Evolutionary conservation across 2,329 filamentous ascomycete species (phyloP), one percentile per base, ranked within the genome.

Genomic region (Bipolaris oryzae): DNA sequence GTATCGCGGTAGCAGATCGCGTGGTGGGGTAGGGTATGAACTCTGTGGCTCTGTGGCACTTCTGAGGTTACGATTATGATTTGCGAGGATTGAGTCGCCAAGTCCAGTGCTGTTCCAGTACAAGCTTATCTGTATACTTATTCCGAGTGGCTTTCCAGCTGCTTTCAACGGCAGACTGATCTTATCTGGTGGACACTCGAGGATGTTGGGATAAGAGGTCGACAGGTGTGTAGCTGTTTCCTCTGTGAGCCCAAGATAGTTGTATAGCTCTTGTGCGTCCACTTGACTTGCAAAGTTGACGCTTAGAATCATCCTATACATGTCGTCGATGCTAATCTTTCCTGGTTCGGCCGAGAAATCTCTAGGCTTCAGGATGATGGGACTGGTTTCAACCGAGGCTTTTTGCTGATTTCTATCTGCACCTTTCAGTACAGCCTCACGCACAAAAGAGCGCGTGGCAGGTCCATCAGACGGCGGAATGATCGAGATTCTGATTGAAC

Each of bases 201-300:
- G 69, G 4, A 79, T 63, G 20, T 71, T 63, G 2, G 50, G 46
- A 68, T 72, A 77, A 7, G 52, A 63, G 7, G 69, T 60, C 37
- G 57, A 59, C 1, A 78, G 25, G 5, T 58, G 57, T 3, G 58
- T 61, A 33, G 50, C 50, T 50, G 46, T 25, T 34, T 43, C 39
- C 1, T 31, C 35, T n/a, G 52, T 28, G 42, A 38, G 63, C 54
- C 46, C 50, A 15, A 77, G 50, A 44, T 64, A 57, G 10, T 53
- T 61, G 21, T 75, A 61, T 3, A 77, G 58, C 9, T 67, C 63
- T 3, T 60, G 43, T 3, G 68, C 67, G 21, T 74, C 70, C 0
- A 64, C 23, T 18, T 43, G 33, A 2, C 5, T 42, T 7, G 33
- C 47, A 18, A 72, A 68, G 34, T 73, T 61, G 50, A 73, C 68